Base-by-base conservation (phyloP, 2,329 filamentous ascomycete species). In the Pyrenophora teres region DNA sequence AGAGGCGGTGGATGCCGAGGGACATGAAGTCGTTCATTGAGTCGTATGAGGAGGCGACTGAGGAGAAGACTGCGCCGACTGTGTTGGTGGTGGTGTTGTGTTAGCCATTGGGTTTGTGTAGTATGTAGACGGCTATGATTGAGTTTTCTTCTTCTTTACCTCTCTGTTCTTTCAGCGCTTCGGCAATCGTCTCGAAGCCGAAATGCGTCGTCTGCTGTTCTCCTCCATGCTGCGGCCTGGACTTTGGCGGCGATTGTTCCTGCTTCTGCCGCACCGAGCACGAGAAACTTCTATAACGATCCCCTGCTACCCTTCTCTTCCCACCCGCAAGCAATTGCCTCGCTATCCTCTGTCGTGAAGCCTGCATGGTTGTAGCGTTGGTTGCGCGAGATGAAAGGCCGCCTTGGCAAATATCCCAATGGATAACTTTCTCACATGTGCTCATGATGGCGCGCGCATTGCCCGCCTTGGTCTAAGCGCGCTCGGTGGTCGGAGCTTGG, bases 11-110 rank as follows among this genome's bases (percentile, higher is more conserved):
- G 77, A 96, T 92, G 48, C 94, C 94, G 40, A 99, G 84, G 6
- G 94, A 97, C 94, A 99, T 99, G 63, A 97, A 83, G 74, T 99
- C 94, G 78, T 99, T 99, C 94, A 99, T 99, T 57, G 87, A 88
- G 76, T 99, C 94, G 77, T 99, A 99, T 15, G 89, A 91, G 57
- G 90, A 87, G 62, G 94, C 94, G 35, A 99, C 94, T 62, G 89
- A 97, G 74, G 90, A 93, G 79, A 99, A 99, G 52, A 99, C 94
- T 36, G 84, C 86, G 54, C 89, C 89, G 35, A 97, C 92, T 81
- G 16, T 35, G 2, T 8, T 21, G 19, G 5, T 21, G 5, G 19
- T 21, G 3, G 3, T 21, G 19, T 21, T 21, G 3, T 21, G 19
- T 21, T 5, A 21, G 19, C 19, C 3, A 21, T 21, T 21, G 19